Percentiles rank a stretch among this genome's conserved stretches.
phyloP scores from a whole-genome alignment of 495 filamentous ascomycete species.

The Penicillium steckii region DNA sequence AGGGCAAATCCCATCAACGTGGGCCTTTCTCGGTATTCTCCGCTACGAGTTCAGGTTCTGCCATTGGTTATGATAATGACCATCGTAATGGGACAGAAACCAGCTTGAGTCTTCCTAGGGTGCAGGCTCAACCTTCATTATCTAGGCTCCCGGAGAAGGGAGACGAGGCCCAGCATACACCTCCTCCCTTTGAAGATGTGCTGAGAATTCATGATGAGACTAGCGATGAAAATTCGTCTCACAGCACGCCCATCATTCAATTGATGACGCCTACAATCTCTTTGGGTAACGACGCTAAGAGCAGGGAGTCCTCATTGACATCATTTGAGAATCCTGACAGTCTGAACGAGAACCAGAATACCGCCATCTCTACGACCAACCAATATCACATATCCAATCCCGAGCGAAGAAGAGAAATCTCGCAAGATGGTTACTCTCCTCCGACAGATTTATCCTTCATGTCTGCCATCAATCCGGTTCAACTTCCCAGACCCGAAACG shows the following conservation, averaged over 20 bases:
- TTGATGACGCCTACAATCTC: not conserved
- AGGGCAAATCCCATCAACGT: constrained; percentile 17
- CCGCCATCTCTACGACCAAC: not conserved
- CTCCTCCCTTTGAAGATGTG: not conserved
- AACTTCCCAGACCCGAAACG: constrained; percentile 18
- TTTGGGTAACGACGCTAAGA: not conserved
- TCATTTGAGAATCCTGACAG: not conserved
- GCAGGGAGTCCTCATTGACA: not conserved
- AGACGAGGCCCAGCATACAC: not conserved
- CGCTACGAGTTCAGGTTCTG: not conserved
- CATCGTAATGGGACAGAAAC: not conserved
- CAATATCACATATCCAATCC: not conserved
- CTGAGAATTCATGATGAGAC: not conserved
- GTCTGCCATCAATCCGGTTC: constrained; percentile 5
- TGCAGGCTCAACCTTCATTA: not conserved
- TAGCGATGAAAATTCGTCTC: not conserved
- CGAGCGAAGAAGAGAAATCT: not conserved
- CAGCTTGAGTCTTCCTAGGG: not conserved
- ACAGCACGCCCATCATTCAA: not conserved
- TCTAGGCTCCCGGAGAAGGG: not conserved
- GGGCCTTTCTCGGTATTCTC: constrained; percentile 29
- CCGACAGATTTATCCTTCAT: not conserved
- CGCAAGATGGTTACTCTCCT: not conserved
- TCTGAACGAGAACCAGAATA: no score
- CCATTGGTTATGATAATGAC: not conserved